These are phyloP conservation scores for Zygotorulaspora chibaensis DNA, from an alignment of 805 yeast species.

Conservation along the genomic window DNA sequence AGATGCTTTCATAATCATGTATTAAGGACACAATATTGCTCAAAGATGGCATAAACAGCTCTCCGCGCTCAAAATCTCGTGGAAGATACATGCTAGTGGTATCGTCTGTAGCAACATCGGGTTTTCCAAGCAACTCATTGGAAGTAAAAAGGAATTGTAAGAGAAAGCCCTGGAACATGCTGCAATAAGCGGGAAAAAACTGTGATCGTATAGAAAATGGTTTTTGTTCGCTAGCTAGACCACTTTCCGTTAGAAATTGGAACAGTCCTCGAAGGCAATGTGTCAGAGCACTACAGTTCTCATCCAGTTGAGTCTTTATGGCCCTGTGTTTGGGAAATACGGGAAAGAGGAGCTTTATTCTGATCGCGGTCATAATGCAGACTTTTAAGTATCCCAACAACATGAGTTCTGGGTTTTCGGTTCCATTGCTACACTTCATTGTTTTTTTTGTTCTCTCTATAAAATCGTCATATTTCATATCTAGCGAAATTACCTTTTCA, in stretches of 20 bases:
- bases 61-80: background rate
- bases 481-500: slow-evolving; percentile 11
- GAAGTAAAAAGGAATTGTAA: slow-evolving; percentile 12
- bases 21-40: slow-evolving; percentile 2
- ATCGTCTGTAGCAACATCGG: background rate
- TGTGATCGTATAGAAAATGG: slow-evolving; percentile 8
- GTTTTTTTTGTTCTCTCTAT: slow-evolving; percentile 8
- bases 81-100: background rate
- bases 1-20: slow-evolving; percentile 6
- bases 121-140: background rate
- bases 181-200: slow-evolving; percentile 15
- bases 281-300: slow-evolving; percentile 10
- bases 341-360: slow-evolving; percentile 11
- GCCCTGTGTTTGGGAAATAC: slow-evolving; percentile 10
- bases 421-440: background rate
- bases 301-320: slow-evolving; percentile 9
- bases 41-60: slow-evolving; percentile 2
- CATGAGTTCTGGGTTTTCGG: background rate
- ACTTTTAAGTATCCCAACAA: slow-evolving; percentile 10
- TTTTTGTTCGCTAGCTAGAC: slow-evolving; percentile 4
- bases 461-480: slow-evolving; percentile 9
- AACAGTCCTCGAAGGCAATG: slow-evolving; percentile 6
- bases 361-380: slow-evolving; percentile 9
- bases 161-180: slow-evolving; percentile 13
- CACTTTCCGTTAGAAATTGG: slow-evolving; percentile 4